Evolutionary conservation across 2,329 filamentous ascomycete genomes (phyloP).

Genomic region (Xylaria arbuscula): DNA sequence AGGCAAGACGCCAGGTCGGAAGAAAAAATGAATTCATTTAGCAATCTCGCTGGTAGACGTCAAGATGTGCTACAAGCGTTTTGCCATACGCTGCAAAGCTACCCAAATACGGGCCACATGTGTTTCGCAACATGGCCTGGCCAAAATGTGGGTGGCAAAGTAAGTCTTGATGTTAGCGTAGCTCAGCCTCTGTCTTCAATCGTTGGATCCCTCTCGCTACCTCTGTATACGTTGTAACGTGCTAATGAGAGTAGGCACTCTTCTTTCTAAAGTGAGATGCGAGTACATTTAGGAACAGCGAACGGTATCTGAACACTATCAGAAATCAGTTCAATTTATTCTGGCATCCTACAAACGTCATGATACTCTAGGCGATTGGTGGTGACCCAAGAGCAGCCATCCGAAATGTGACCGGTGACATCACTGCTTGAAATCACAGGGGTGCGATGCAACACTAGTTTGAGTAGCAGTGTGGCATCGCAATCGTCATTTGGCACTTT

Average conservation of each 20-base stretch:
- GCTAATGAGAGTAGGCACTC: too few species aligned
- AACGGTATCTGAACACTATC: not conserved
- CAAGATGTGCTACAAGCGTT: not conserved
- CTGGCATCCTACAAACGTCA: not conserved
- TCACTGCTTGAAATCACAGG: not conserved
- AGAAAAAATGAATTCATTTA: too few species aligned
- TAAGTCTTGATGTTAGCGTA: too few species aligned
- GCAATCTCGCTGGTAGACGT: not conserved
- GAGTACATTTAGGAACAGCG: not conserved
- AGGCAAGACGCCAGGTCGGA: too few species aligned
- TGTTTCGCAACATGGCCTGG: not conserved
- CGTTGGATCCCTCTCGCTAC: not conserved
- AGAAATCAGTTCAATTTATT: not conserved
- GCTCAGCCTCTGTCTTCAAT: not conserved
- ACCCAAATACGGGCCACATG: not conserved
- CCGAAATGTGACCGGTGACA: not conserved
- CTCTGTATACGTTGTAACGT: too few species aligned
- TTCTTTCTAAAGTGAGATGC: too few species aligned
- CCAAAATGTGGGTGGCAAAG: conserved; percentile 1
- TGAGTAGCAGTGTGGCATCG: not conserved
- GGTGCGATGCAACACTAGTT: not conserved
- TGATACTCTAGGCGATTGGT: not conserved
- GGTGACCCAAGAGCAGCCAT: not conserved
- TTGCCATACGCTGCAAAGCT: too few species aligned
- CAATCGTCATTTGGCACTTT: not conserved